Base-by-base conservation (phyloP, 345 rosid genomes). In the Rhodamnia rubescens region DNA sequence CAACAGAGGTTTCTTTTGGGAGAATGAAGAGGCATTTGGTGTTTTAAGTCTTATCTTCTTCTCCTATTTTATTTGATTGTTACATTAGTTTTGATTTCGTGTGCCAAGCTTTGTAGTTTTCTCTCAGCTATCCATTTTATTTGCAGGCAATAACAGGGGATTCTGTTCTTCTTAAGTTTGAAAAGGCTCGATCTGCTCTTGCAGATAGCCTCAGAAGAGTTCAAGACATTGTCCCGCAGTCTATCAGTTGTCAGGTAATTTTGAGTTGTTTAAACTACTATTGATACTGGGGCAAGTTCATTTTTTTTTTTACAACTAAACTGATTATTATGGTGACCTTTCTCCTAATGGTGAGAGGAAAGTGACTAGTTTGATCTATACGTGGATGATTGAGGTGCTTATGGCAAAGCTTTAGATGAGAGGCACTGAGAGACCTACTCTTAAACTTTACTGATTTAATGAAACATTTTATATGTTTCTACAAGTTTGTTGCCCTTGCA, bases 81-180 rank as follows among this genome's bases (percentile, higher is more conserved):
- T 8, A 7, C 32, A 53, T 47, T 56, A 55, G 16, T 83, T 84
- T 49, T 29, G 26, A 69, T 61, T 74, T 53, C 57, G 8, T 74
- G 12, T 29, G 20, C 44, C n/a, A 36, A 27, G 82, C 32, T 83
- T n/a, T 83, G 11, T 44, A 53, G n/a, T 55, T 89, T 80, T n/a
- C 83, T 61, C 51, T 59, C 36, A 32, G 56, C 51, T 18, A 69
- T 69, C 47, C 47, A 18, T 69, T 69, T 22, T 18, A 5, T 36
- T 47, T 89, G 86, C 89, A 98, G 99, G 99, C 99, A 85, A 95
- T 98, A 64, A 98, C 99, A 7, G 99, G 96, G 82, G 98, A 96
- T 88, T 92, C 99, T 42, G 95, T 96, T 88, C 95, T 98, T 86
- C 86, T 87, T 83, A 98, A 96, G 89, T 98, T 98, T 84, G 98